These are phyloP conservation scores for Cutaneotrichosporon sp. DNA, from an alignment of 1,284 basidiomycete genomes.

Conservation along the genomic window DNA sequence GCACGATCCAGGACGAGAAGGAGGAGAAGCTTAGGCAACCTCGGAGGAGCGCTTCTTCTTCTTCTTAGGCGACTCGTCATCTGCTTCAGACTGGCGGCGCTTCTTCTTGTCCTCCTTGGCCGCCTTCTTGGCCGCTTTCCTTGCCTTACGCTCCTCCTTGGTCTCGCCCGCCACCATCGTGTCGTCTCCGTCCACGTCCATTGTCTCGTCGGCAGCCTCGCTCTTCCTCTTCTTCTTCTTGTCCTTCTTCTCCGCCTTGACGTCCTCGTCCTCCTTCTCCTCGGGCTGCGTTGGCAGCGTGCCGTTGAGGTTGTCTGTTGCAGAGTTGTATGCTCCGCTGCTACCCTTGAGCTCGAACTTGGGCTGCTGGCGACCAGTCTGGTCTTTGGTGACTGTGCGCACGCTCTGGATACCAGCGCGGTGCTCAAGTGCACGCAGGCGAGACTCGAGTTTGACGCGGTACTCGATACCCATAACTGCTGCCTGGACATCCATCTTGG, in stretches of 20 bases:
- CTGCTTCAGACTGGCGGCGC: slow-evolving; percentile 47
- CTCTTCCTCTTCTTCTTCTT: slow-evolving; percentile 63
- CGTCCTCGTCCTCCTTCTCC: slow-evolving; percentile 58
- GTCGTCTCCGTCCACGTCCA: slow-evolving; percentile 49
- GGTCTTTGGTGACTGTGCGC: slow-evolving; percentile 57
- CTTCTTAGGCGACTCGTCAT: slow-evolving; percentile 53
- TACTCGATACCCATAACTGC: slow-evolving; percentile 87
- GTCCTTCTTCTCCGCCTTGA: slow-evolving; percentile 68
- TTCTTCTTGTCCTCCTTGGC: slow-evolving; percentile 39
- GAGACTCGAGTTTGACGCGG: slow-evolving; percentile 90
- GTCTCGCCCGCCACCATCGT: slow-evolving; percentile 50
- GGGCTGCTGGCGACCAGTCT: slow-evolving; percentile 59
- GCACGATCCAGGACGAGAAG: not conserved
- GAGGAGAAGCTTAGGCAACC: not conserved
- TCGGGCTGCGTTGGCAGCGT: slow-evolving; percentile 69
- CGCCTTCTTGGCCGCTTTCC: slow-evolving; percentile 55
- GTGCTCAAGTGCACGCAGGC: slow-evolving; percentile 81
- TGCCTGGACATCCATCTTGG: slow-evolving; percentile 74
- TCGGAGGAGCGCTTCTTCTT: slow-evolving; percentile 61
- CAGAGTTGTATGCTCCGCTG: slow-evolving; percentile 66
- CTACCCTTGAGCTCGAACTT: slow-evolving; percentile 73
- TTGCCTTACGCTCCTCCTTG: slow-evolving; percentile 56
- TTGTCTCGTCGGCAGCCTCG: slow-evolving; percentile 50
- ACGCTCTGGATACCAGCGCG: slow-evolving; percentile 64
- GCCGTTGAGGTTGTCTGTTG: slow-evolving; percentile 66